Evolutionary conservation across 2,329 filamentous ascomycete genomes (phyloP).

Genomic region (Scedosporium boydii): DNA sequence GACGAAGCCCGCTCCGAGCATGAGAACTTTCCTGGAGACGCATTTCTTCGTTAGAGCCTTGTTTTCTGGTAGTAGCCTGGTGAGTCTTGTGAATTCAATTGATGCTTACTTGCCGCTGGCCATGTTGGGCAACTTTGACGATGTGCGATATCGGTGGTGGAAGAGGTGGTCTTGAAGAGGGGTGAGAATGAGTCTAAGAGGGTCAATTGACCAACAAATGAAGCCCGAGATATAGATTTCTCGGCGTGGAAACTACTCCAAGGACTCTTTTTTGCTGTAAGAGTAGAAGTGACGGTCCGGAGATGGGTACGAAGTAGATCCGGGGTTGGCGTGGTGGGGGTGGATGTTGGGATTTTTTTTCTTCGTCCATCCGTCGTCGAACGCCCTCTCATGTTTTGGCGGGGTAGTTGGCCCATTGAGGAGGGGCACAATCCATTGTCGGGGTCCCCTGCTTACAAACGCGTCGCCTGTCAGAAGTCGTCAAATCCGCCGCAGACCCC

Average conservation of each 20-base stretch:
- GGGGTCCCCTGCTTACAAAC: too few relatives aligned
- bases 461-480: too few relatives aligned
- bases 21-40: neutral
- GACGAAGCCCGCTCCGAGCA: slow-evolving; percentile 43
- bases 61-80: too few relatives aligned
- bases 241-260: neutral
- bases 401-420: neutral
- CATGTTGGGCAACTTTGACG: too few relatives aligned
- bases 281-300: neutral
- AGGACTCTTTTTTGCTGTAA: neutral
- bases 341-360: neutral
- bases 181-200: too few relatives aligned
- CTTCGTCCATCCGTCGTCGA: neutral
- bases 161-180: too few relatives aligned
- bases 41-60: too few relatives aligned
- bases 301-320: neutral
- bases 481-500: too few relatives aligned
- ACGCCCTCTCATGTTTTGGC: neutral
- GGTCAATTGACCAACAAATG: neutral
- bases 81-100: too few relatives aligned
- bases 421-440: neutral
- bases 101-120: too few relatives aligned
- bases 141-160: too few relatives aligned
- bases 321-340: neutral
- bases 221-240: neutral